A percentile compares a stretch with the other conserved stretches of the same genome.
These are phyloP conservation scores for Colletotrichum sp. DNA, from an alignment of 2,329 filamentous ascomycete species.

Conservation along the genomic window DNA sequence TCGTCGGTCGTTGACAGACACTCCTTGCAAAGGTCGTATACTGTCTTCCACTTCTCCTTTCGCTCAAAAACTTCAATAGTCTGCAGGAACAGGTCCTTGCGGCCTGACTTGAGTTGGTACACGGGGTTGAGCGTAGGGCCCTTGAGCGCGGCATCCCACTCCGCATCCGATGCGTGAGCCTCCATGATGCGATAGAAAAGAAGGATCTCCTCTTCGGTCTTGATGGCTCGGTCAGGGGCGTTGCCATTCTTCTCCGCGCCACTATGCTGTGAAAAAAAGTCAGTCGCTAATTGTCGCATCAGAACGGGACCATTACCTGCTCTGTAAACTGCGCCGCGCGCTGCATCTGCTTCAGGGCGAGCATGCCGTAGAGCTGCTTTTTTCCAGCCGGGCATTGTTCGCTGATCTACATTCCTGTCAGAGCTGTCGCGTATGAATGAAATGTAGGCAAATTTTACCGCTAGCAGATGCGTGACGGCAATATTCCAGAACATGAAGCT, in stretches of 20 bases:
- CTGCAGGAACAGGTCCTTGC: conserved; percentile 53
- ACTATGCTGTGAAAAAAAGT: neutral
- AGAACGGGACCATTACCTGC: conserved; percentile 36
- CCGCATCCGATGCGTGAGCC: conserved; percentile 45
- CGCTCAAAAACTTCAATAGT: conserved; percentile 41
- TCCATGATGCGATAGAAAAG: conserved; percentile 54
- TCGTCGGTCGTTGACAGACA: conserved; percentile 46
- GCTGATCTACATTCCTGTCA: conserved; percentile 40
- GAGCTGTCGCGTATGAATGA: neutral
- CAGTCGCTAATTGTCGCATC: neutral
- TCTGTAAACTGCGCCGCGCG: conserved; percentile 52
- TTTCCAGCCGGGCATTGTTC: conserved; percentile 53
- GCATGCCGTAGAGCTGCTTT: conserved; percentile 55
- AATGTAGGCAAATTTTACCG: conserved; percentile 42
- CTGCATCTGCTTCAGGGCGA: conserved; percentile 57
- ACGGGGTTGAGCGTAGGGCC: conserved; percentile 47
- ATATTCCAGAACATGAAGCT: conserved; percentile 62
- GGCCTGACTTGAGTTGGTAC: conserved; percentile 48
- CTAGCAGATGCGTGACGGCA: conserved; percentile 56
- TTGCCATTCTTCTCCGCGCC: neutral
- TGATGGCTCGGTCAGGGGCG: conserved; percentile 36
- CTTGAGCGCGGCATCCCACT: conserved; percentile 43
- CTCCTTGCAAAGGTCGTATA: conserved; percentile 49
- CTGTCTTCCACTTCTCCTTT: conserved; percentile 43
- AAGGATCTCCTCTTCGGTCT: conserved; percentile 55